A percentile compares a stretch with the other conserved stretches of the same genome.
phyloP scores from a whole-genome alignment of 495 filamentous ascomycete species.

The Penicillium argentinense region DNA sequence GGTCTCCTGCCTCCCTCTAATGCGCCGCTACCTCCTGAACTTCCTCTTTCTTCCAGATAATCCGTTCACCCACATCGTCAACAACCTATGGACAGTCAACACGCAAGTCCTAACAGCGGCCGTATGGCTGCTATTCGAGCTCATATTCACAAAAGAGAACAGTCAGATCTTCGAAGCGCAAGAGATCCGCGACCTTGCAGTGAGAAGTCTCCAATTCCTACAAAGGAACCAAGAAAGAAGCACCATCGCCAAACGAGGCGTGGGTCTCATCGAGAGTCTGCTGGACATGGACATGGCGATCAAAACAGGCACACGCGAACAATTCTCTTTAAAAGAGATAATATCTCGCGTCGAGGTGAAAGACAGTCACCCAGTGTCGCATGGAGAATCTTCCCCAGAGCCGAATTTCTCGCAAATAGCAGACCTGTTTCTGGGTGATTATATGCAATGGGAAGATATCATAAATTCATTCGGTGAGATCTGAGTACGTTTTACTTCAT shows the following conservation, averaged over 20 bases:
- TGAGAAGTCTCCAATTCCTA: slow-evolving; percentile 1
- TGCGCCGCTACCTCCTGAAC: slow-evolving; percentile 1
- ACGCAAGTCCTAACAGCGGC: slow-evolving; percentile 14
- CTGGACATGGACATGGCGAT: slow-evolving; percentile 4
- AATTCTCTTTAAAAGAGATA: slow-evolving; percentile 7
- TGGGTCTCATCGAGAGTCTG: slow-evolving; percentile 4
- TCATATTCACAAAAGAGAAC: slow-evolving; percentile 7
- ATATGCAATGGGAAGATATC: slow-evolving; percentile 1
- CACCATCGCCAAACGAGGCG: slow-evolving; percentile 8
- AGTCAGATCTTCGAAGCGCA: slow-evolving; percentile 1
- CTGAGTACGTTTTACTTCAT: no score
- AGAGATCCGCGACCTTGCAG: slow-evolving; percentile 1
- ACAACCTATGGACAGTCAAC: slow-evolving; percentile 15
- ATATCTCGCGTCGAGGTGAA: slow-evolving; percentile 5
- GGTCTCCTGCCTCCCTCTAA: slow-evolving; percentile 15
- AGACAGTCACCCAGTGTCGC: not conserved
- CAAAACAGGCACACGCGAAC: not conserved
- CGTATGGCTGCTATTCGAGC: slow-evolving; percentile 12
- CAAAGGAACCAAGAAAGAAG: slow-evolving; percentile 1
- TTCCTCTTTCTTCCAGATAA: slow-evolving; percentile 10
- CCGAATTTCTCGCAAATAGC: not conserved
- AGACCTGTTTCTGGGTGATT: not conserved
- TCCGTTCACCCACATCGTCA: not conserved
- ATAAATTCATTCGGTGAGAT: slow-evolving; percentile 2
- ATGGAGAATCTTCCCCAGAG: not conserved